Base-by-base conservation (phyloP, 768 basidiomycete species). In the Termitomyces sp. region DNA sequence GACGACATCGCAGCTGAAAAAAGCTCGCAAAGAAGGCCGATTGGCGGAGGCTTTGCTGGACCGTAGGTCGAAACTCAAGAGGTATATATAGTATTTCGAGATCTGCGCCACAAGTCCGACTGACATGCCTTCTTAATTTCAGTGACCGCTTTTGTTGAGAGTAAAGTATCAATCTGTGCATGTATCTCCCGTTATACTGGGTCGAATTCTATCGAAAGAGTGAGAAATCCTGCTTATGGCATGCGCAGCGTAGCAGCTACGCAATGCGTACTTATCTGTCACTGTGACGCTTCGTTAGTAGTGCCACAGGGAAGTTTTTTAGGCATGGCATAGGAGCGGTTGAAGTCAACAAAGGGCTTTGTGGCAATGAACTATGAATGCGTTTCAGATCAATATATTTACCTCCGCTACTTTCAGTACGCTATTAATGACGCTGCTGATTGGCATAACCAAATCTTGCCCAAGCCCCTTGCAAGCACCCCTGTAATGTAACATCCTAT, bases 51-150 rank as follows among this genome's bases (percentile, higher is more conserved):
- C 87, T 7, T 69, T 94, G 70, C 75, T 94, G 33, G 89, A 94
- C 67, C 82, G 92, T 30, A 79, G 92, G 39, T 76, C 88, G 20
- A 94, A 94, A 69, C 77, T 94, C 55, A 94, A 94, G 73, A 92
- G 90, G 91, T 86, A 59, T 34, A 71, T 42, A 67, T 39, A 24
- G n/a, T 42, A 42, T 45, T 47, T 33, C 2, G 24, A 41, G n/a
- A 45, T 24, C 20, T 5, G 13, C 2, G 16, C 41, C 4, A 37
- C 9, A 9, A 16, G 48, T 15, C 15, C 18, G 9, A 6, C 41
- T 47, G 37, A 54, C 39, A 49, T 49, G 11, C 58, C 12, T 30
- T 33, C 12, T 31, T 39, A 27, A 42, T 47, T 44, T 4, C 62
- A 82, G 81, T 65, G 81, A 82, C 66, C 78, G 81, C 27, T 82